These are phyloP conservation scores for Sugiyamaella boreocaroliniensis DNA, from an alignment of 805 yeast species.

Conservation along the genomic window DNA sequence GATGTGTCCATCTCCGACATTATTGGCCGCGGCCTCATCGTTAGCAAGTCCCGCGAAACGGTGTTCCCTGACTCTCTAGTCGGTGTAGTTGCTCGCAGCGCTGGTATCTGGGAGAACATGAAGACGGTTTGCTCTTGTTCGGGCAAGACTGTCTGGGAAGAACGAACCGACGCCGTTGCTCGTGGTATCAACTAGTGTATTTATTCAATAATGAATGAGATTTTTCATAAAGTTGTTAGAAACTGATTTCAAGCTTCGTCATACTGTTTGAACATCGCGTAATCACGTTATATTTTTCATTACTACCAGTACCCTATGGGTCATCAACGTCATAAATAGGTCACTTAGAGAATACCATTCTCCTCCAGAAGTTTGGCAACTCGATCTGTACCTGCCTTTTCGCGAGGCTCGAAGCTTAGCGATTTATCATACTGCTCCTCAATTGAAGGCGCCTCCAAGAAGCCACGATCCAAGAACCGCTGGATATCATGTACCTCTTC, in stretches of 20 bases:
- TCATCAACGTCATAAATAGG: not conserved
- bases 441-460: constrained; percentile 58
- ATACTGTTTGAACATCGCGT: not conserved
- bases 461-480: constrained; percentile 44
- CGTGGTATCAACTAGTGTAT: constrained; percentile 39
- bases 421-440: constrained; percentile 77
- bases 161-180: constrained; percentile 64
- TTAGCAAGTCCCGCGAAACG: constrained; percentile 24
- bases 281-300: not conserved
- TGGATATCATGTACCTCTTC: constrained; percentile 61
- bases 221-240: too few species aligned
- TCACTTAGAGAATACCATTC: constrained; percentile 23
- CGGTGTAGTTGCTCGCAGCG: constrained; percentile 93
- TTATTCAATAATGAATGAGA: not conserved
- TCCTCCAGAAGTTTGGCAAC: constrained; percentile 30
- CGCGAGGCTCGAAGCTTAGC: constrained; percentile 68
- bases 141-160: constrained; percentile 96
- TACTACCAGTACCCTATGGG: not conserved
- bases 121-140: constrained; percentile 90
- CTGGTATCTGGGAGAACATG: constrained; percentile 95
- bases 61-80: constrained; percentile 36
- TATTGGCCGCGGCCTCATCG: constrained; percentile 56
- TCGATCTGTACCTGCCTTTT: constrained; percentile 18
- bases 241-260: not conserved
- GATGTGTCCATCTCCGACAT: constrained; percentile 47